phyloP scores from a whole-genome alignment of 2,329 filamentous ascomycete genomes.

The Pyrenophora teres region DNA sequence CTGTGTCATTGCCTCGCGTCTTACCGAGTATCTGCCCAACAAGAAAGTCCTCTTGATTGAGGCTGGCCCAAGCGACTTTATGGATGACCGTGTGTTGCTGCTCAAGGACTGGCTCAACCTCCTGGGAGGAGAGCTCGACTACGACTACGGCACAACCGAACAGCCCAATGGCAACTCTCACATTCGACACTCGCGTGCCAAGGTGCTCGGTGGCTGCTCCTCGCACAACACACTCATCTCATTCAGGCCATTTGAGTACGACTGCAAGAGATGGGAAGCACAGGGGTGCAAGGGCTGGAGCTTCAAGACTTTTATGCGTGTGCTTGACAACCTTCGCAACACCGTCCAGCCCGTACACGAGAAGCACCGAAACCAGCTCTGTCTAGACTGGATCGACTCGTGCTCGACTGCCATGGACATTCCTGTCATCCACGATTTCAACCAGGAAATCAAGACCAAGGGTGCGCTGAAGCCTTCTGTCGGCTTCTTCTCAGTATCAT shows the following conservation, averaged over 20 bases:
- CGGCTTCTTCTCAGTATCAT: conserved; percentile 88
- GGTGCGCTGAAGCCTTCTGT: conserved; percentile 76
- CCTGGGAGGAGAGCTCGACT: conserved; percentile 84
- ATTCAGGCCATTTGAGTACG: conserved; percentile 88
- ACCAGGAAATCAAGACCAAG: conserved; percentile 75
- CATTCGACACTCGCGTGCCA: conserved; percentile 89
- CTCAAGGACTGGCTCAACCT: conserved; percentile 86
- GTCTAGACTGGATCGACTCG: conserved; percentile 84
- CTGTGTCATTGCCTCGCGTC: conserved; percentile 79
- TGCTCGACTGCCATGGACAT: conserved; percentile 80
- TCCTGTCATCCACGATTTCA: conserved; percentile 83
- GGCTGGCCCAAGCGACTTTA: conserved; percentile 86
- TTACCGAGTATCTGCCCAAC: conserved; percentile 81
- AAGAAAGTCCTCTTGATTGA: conserved; percentile 84
- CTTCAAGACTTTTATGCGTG: conserved; percentile 81
- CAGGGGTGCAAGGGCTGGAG: conserved; percentile 84
- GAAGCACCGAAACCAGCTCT: conserved; percentile 86
- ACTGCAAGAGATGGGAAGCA: conserved; percentile 81
- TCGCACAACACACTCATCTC: conserved; percentile 94
- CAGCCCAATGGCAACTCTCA: conserved; percentile 90
- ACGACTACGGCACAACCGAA: conserved; percentile 87
- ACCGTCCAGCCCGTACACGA: conserved; percentile 87
- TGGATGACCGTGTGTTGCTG: conserved; percentile 83
- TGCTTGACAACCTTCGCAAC: conserved; percentile 83
- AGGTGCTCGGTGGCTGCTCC: conserved; percentile 90